Conservation (phyloP, 179 eudicot genomes). For the Spergularia azorica region DNA sequence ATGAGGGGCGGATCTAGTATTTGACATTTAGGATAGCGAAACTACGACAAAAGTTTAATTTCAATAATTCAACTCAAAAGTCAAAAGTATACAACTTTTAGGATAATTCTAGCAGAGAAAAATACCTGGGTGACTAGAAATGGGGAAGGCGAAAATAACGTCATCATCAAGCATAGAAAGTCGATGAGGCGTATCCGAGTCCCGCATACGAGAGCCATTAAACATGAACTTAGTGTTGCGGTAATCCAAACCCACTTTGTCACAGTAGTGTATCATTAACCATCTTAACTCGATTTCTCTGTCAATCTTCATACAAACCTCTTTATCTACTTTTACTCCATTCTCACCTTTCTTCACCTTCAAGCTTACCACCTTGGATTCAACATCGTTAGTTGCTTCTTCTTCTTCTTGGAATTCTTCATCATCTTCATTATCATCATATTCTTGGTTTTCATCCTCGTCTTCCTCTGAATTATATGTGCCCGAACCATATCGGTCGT, state of each 20-base stretch:
- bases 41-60: too few relatives aligned
- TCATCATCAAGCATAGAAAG: conserved; percentile 16
- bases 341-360: not conserved
- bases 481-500: too few relatives aligned
- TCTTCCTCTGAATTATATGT: too few relatives aligned
- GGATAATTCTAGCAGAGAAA: too few relatives aligned
- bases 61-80: too few relatives aligned
- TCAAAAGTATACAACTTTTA: too few relatives aligned
- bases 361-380: not conserved
- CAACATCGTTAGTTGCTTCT: too few relatives aligned
- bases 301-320: not conserved
- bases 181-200: conserved; percentile 6
- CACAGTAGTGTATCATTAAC: conserved; percentile 18
- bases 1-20: too few relatives aligned
- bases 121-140: not conserved
- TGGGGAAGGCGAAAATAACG: not conserved
- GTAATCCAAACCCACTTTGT: not conserved
- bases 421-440: too few relatives aligned
- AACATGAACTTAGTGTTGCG: conserved; percentile 10
- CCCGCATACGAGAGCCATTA: conserved; percentile 13
- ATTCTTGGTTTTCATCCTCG: not conserved
- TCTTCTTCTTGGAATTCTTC: too few relatives aligned
- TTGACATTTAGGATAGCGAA: too few relatives aligned
- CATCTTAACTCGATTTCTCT: not conserved
- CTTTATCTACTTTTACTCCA: not conserved